phyloP scores from a whole-genome alignment of 2,329 filamentous ascomycete genomes.

The Colletotrichum noveboracense region DNA sequence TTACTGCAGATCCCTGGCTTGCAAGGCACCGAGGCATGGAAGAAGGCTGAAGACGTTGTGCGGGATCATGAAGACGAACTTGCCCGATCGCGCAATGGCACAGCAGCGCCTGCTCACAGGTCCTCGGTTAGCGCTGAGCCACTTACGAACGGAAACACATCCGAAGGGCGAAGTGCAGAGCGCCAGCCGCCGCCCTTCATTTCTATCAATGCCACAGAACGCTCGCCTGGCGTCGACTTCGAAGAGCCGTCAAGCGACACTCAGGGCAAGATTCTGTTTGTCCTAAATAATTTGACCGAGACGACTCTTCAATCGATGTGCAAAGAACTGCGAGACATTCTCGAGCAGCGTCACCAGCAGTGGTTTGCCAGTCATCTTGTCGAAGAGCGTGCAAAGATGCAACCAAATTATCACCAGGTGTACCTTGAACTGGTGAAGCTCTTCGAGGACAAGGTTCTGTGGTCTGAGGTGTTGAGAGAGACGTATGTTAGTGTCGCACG shows the following conservation, averaged over 20 bases:
- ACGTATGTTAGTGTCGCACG: conserved; percentile 87
- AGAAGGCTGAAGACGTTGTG: conserved; percentile 82
- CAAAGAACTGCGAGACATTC: conserved; percentile 76
- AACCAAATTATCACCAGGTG: conserved; percentile 93
- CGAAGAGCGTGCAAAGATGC: conserved; percentile 94
- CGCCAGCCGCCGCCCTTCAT: conserved; percentile 74
- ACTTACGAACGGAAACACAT: conserved; percentile 73
- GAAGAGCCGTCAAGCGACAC: conserved; percentile 85
- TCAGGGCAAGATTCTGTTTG: conserved; percentile 93
- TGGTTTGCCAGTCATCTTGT: conserved; percentile 98
- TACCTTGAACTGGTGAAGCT: conserved; percentile 89
- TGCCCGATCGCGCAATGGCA: conserved; percentile 59
- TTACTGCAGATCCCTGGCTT: conserved; percentile 83
- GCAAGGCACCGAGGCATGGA: conserved; percentile 83
- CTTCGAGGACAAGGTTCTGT: conserved; percentile 79
- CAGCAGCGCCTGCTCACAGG: conserved; percentile 39
- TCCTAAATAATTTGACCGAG: conserved; percentile 94
- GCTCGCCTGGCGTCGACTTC: conserved; percentile 66
- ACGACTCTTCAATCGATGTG: conserved; percentile 87
- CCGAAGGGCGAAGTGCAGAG: conserved; percentile 65
- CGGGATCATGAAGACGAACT: conserved; percentile 69
- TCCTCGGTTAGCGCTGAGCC: conserved; percentile 48
- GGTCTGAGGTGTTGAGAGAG: conserved; percentile 89
- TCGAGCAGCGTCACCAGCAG: conserved; percentile 84
- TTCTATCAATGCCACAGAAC: conserved; percentile 78